Percentiles rank a stretch among this genome's conserved stretches.
These are phyloP conservation scores for Ceratocystiopsis minuta DNA, from an alignment of 2,329 filamentous ascomycete species.

Conservation along the genomic window DNA sequence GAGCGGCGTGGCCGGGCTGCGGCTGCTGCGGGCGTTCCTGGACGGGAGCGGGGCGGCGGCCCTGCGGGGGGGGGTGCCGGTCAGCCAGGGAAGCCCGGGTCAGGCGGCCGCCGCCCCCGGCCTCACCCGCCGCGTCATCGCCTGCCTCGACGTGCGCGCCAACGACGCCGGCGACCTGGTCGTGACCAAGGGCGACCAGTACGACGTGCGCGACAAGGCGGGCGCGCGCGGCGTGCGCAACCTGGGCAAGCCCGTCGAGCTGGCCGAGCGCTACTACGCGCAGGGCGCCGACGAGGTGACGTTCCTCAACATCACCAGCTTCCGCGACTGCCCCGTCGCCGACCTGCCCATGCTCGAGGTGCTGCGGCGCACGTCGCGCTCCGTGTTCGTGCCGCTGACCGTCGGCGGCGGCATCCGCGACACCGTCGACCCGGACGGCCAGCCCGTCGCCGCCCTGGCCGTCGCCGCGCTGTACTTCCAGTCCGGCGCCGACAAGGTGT, in stretches of 20 bases:
- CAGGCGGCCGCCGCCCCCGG: constrained; percentile 22
- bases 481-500: constrained; percentile 92
- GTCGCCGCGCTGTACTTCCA: constrained; percentile 97
- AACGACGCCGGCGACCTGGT: constrained; percentile 92
- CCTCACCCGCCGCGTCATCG: constrained; percentile 83
- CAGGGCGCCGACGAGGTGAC: constrained; percentile 94
- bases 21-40: constrained; percentile 71
- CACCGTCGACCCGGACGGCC: constrained; percentile 75
- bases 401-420: constrained; percentile 92
- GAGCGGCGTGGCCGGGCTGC: constrained; percentile 73
- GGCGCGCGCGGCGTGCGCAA: constrained; percentile 59
- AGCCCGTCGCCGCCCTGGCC: constrained; percentile 71
- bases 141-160: constrained; percentile 84
- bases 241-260: constrained; percentile 87
- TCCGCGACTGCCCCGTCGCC: constrained; percentile 82
- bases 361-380: constrained; percentile 65
- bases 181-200: constrained; percentile 96
- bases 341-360: constrained; percentile 96
- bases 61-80: constrained; percentile 19
- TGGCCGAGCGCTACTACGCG: constrained; percentile 86
- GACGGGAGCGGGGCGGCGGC: constrained; percentile 44
- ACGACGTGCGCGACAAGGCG: constrained; percentile 86
- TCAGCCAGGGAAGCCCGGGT: background rate
- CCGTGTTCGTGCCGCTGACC: constrained; percentile 89
- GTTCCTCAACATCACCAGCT: constrained; percentile 95